Base-by-base conservation (phyloP, 768 basidiomycete genomes). In the Suillus brevipes region DNA sequence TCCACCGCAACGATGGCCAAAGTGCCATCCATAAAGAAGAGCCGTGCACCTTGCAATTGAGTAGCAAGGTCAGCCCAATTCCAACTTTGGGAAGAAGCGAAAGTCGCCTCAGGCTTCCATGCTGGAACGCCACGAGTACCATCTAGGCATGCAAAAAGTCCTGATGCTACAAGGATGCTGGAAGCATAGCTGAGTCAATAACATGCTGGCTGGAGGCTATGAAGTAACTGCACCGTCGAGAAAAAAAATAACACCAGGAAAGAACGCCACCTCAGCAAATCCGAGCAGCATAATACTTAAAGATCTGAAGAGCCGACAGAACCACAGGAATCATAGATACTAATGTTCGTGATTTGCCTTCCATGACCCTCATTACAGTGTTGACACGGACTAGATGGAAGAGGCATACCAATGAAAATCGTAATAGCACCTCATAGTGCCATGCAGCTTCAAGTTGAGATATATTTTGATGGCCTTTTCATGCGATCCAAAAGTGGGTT, bases 121-220 rank as follows among this genome's bases (percentile, higher is more conserved):
- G 89, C 89, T 1, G 87, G 78, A 63, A 85, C 79, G 0, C 91
- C 91, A 18, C 87, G 76, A 66, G 79, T 82, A 7, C 87, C 87
- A 43, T 91, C 83, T 87, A 92, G 89, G n/a, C 78, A 76, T 63
- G 83, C 80, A 16, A 93, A 82, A 61, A 94, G 90, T 4, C 85
- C 89, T 20, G 89, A 89, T 6, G 91, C 90, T 58, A 92, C 84
- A 20, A 93, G 78, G 0, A 89, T 82, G 4, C 92, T 90, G 73
- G 93, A 92, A 6, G 90, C 91, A 80, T 93, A 94, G 53, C 85
- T 87, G 64, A n/a, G 13, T 56, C 23, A 34, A 23, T n/a, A 14
- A 56, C 13, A 56, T 37, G 34, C n/a, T n/a, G 53, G 34, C 7
- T n/a, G 20, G 34, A 56, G 36, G n/a, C 10, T 37, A 37, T 14